A percentile compares a stretch with the other conserved stretches of the same genome.
These are phyloP conservation scores for Puccinellia tenuiflora DNA, from an alignment of 176 grass and related monocot species.

Conservation along the genomic window DNA sequence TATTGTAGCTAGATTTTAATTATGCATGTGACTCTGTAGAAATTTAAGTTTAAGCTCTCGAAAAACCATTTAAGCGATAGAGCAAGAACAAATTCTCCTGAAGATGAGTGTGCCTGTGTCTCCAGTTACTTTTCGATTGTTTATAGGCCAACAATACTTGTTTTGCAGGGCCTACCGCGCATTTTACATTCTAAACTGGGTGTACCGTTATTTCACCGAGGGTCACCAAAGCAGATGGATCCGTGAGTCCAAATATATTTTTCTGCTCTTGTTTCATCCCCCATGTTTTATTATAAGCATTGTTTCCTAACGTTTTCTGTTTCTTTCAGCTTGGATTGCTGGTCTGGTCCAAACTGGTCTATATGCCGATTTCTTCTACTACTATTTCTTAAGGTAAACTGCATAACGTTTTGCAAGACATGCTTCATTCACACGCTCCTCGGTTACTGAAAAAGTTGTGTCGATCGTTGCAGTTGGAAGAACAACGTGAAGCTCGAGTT, in stretches of 20 bases:
- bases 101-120: not conserved
- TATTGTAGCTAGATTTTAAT: not conserved
- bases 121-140: not conserved
- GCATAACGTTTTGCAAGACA: not conserved
- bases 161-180: conserved; percentile 72
- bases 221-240: conserved; percentile 75
- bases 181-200: conserved; percentile 96
- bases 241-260: conserved; percentile 35
- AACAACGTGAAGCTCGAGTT: conserved; percentile 91
- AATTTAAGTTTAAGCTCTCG: not conserved
- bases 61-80: not conserved
- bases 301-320: not conserved
- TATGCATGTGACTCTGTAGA: not conserved
- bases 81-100: not conserved
- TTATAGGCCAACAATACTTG: not conserved
- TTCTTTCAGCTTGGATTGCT: conserved; percentile 79
- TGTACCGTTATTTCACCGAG: conserved; percentile 87
- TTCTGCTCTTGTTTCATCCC: not conserved
- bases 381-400: conserved; percentile 93
- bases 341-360: conserved; percentile 88
- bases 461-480: conserved; percentile 70
- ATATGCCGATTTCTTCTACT: conserved; percentile 96
- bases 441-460: not conserved
- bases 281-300: not conserved
- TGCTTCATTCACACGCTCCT: not conserved